Conservation (phyloP, 169 alveolate genomes). For the Plasmodium reichenowi region DNA sequence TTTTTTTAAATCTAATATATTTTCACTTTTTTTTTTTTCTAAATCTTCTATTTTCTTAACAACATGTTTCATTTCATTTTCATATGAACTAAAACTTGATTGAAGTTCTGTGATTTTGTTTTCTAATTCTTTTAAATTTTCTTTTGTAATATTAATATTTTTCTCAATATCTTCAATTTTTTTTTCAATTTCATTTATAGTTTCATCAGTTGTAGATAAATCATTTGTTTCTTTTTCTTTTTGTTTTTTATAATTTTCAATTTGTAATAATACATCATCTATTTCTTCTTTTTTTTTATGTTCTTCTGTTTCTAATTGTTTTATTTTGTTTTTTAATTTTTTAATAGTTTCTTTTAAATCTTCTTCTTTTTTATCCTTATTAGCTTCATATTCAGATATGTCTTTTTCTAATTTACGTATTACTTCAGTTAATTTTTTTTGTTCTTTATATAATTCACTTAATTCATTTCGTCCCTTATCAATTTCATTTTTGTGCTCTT, state of each 20-base stretch:
- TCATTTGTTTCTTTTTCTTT: slow-evolving; percentile 66
- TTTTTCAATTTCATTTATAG: slow-evolving; percentile 45
- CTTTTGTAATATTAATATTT: slow-evolving; percentile 54
- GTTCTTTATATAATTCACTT: slow-evolving; percentile 76
- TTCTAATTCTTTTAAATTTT: slow-evolving; percentile 75
- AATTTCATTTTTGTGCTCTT: slow-evolving; percentile 53
- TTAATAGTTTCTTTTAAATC: slow-evolving; percentile 72
- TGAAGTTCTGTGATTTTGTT: slow-evolving; percentile 68
- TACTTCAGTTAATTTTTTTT: slow-evolving; percentile 79
- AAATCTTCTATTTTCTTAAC: slow-evolving; percentile 78
- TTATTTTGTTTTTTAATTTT: slow-evolving; percentile 78
- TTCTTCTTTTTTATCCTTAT: slow-evolving; percentile 80
- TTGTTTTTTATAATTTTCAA: slow-evolving; percentile 71
- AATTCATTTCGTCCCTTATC: slow-evolving; percentile 70
- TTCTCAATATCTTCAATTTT: slow-evolving; percentile 56
- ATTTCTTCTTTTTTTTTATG: slow-evolving; percentile 76
- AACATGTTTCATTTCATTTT: slow-evolving; percentile 77
- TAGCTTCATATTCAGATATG: slow-evolving; percentile 78
- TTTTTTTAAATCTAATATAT: slow-evolving; percentile 78
- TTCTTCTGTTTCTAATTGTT: slow-evolving; percentile 79
- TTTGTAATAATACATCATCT: slow-evolving; percentile 78
- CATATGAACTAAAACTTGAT: slow-evolving; percentile 77
- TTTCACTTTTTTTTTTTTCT: slow-evolving; percentile 78
- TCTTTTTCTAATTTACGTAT: slow-evolving; percentile 80
- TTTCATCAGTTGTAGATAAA: slow-evolving; percentile 59